Percentiles rank a stretch among this genome's conserved stretches.
phyloP scores from a whole-genome alignment of 306 rosid species.

The Lathyrus oleraceus region DNA sequence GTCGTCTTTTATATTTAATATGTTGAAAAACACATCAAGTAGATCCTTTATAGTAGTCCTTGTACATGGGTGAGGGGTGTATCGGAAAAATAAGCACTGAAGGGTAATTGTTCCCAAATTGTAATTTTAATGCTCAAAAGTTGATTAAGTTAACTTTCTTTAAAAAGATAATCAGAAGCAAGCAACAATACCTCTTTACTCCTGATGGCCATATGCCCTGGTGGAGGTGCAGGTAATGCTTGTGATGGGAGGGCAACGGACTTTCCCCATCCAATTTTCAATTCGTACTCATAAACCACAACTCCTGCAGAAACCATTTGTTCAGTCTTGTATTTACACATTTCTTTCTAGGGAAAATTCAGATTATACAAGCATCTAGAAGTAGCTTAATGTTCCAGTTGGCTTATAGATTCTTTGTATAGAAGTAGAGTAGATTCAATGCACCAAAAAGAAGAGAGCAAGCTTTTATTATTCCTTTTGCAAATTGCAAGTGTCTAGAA shows the following conservation, averaged over 20 bases:
- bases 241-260: conserved; percentile 98
- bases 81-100: neutral
- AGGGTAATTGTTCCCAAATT: conserved; percentile 10
- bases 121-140: neutral
- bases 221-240: conserved; percentile 99
- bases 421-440: neutral
- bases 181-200: conserved; percentile 81
- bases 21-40: conserved; percentile 20
- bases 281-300: conserved; percentile 94
- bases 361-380: conserved; percentile 8
- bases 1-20: neutral
- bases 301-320: conserved; percentile 68
- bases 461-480: neutral
- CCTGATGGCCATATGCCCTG: conserved; percentile 99
- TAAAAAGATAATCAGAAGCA: neutral
- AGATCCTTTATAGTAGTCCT: conserved; percentile 10
- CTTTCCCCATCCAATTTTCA: conserved; percentile 99
- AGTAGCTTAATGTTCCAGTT: neutral
- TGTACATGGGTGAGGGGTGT: neutral
- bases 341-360: conserved; percentile 22
- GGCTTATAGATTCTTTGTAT: conserved; percentile 5
- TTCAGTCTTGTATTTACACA: conserved; percentile 26
- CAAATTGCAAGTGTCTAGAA: neutral
- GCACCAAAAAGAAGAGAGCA: neutral
- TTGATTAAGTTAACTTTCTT: neutral